Conservation (phyloP, 208 protist genomes). For the Leishmania martiniquensis region DNA sequence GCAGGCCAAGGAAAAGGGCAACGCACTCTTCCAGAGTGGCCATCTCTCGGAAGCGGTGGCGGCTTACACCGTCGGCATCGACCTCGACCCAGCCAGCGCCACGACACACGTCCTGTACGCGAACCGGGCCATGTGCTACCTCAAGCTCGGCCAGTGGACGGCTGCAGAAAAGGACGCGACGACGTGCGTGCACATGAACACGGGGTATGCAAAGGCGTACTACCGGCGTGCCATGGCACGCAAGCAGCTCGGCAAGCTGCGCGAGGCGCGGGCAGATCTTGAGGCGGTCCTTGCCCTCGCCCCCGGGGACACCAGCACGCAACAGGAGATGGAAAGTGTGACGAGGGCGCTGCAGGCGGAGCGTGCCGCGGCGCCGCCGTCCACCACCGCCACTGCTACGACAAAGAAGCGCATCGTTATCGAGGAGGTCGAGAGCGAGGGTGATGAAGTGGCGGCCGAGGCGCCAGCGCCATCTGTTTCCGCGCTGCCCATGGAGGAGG, state of each 20-base stretch:
- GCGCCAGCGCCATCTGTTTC: neutral
- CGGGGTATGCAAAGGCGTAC: conserved; percentile 87
- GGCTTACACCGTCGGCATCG: conserved; percentile 84
- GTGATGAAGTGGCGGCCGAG: conserved; percentile 36
- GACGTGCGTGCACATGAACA: conserved; percentile 77
- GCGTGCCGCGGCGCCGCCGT: conserved; percentile 14
- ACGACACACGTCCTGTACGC: conserved; percentile 82
- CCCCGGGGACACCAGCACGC: conserved; percentile 69
- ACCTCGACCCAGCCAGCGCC: conserved; percentile 71
- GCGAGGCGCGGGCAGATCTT: conserved; percentile 83
- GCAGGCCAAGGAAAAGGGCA: conserved; percentile 80
- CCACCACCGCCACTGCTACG: conserved; percentile 13
- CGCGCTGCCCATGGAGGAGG: conserved; percentile 26
- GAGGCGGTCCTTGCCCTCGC: conserved; percentile 85
- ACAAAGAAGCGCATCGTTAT: conserved; percentile 83
- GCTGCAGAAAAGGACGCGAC: conserved; percentile 86
- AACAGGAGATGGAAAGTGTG: conserved; percentile 70
- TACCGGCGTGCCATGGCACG: conserved; percentile 86
- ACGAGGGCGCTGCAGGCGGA: conserved; percentile 75
- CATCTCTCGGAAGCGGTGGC: conserved; percentile 78
- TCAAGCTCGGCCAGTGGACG: conserved; percentile 76
- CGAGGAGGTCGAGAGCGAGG: conserved; percentile 85
- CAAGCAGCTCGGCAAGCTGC: conserved; percentile 81
- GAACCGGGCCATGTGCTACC: conserved; percentile 87
- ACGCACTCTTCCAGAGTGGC: conserved; percentile 80